A percentile compares a stretch with the other conserved stretches of the same genome.
Conservation (phyloP, 495 filamentous ascomycete species). For the Penicillium turbatum region DNA sequence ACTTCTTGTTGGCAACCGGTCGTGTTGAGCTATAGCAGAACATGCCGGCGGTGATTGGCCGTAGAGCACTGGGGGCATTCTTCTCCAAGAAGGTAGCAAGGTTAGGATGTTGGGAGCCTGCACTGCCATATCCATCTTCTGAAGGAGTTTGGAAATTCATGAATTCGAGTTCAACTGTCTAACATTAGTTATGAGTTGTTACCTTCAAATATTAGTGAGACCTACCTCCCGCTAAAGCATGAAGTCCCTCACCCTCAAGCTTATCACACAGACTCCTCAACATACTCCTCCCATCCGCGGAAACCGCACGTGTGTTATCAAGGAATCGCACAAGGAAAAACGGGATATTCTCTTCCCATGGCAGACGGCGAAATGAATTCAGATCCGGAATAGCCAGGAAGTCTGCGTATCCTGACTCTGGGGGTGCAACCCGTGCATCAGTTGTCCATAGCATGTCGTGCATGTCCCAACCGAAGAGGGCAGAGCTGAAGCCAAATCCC, state of each 20-base stretch:
- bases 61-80: constrained; percentile 62
- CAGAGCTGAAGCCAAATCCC: constrained; percentile 92
- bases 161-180: constrained; percentile 85
- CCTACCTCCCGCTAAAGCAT: constrained; percentile 82
- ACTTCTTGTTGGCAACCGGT: constrained; percentile 82
- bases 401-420: constrained; percentile 82
- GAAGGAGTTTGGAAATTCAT: constrained; percentile 75
- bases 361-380: constrained; percentile 71
- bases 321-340: constrained; percentile 85
- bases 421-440: constrained; percentile 79
- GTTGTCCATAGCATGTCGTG: constrained; percentile 79
- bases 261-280: constrained; percentile 62
- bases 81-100: constrained; percentile 63
- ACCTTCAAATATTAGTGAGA: not conserved
- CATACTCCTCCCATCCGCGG: constrained; percentile 71
- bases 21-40: constrained; percentile 89
- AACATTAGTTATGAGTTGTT: not conserved
- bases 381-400: constrained; percentile 76
- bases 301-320: constrained; percentile 51
- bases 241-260: constrained; percentile 53
- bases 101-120: constrained; percentile 52
- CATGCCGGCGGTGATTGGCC: constrained; percentile 81
- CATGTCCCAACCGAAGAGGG: constrained; percentile 96
- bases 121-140: constrained; percentile 31
- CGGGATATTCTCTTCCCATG: constrained; percentile 86